Evolutionary conservation across 257 asterid genomes (phyloP), one percentile per base, ranked within the genome.

Genomic region (Misopates orontium): DNA sequence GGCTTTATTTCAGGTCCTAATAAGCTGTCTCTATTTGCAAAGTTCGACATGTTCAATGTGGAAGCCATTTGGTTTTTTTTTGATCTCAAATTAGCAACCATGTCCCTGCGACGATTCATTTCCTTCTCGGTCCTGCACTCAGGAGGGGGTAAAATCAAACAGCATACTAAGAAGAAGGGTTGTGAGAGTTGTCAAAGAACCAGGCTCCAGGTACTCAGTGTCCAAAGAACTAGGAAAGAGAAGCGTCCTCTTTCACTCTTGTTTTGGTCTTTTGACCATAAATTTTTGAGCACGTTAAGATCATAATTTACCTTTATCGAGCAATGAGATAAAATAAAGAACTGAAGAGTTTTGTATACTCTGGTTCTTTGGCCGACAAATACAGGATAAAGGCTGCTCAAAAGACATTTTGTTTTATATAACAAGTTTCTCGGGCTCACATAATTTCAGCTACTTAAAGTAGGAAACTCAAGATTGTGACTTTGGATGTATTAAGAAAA

Each of bases 1-100:
- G 88, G 88, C 80, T 87, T 93, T 63, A 75, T 83, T 78, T 93
- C 99, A 8, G 99, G 99, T 44, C 97, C 99, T 53, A 93, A 90
- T 77, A 90, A 82, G 85, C 89, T 84, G 81, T 93, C 99, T 74
- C 99, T 82, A 62, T 74, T 87, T 5, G 91, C 96, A 80, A 86
- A 85, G 75, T 81, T 88, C 47, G 97, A 88, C 95, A 85, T 90
- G 80, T 88, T 94, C 83, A 94, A 79, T 22, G 85, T 51, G 70
- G 89, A 80, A 44, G 97, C 96, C 97, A 94, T 90, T 73, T 90
- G 95, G 70, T 64, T 82, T 55, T 77, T 95, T 80, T 94, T 94
- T 20, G 87, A 79, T 60, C 83, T 84, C 85, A 94, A 73, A 75
- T 80, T 88, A 68, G 77, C 45, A 71, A 81, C 77, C 91, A 87